These are phyloP conservation scores for Globisporangium megalacanthum DNA, from an alignment of 352 stramenopile species.

Conservation along the genomic window DNA sequence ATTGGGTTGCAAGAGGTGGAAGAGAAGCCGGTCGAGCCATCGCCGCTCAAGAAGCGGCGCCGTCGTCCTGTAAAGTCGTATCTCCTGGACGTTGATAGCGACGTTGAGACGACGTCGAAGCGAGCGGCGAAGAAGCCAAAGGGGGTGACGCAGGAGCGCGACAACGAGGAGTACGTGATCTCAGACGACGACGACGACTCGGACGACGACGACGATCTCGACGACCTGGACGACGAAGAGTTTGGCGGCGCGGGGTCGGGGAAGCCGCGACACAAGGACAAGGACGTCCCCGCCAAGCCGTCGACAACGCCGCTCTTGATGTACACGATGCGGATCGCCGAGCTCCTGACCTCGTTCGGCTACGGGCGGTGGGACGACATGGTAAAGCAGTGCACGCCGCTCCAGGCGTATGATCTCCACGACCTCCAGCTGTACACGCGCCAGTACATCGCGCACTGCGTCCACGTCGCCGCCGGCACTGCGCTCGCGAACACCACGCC, in stretches of 20 bases:
- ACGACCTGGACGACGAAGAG: constrained; percentile 48
- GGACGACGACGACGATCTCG: constrained; percentile 42
- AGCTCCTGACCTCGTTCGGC: constrained; percentile 57
- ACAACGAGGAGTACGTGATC: constrained; percentile 73
- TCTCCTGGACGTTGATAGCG: constrained; percentile 46
- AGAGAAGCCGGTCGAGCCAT: constrained; percentile 60
- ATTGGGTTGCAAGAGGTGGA: constrained; percentile 77
- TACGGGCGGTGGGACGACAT: constrained; percentile 86
- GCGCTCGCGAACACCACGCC: constrained; percentile 18
- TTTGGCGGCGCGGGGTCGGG: constrained; percentile 19
- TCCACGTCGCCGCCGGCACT: constrained; percentile 32
- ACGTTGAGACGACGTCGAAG: constrained; percentile 29
- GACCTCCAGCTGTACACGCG: constrained; percentile 44
- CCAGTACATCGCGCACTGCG: constrained; percentile 40
- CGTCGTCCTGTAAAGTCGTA: constrained; percentile 75
- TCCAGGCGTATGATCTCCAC: constrained; percentile 37
- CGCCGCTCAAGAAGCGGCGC: constrained; percentile 65
- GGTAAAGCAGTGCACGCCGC: constrained; percentile 13
- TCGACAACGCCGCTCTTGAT: constrained; percentile 27
- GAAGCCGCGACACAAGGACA: constrained; percentile 21
- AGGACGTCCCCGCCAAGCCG: constrained; percentile 17
- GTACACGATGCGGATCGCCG: constrained; percentile 34
- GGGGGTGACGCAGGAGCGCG: constrained; percentile 18
- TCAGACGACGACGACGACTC: constrained; percentile 57
- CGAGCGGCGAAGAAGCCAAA: constrained; percentile 19